Evolutionary conservation across 768 basidiomycete genomes (phyloP).

Genomic region (Sarcomyxa edulis): DNA sequence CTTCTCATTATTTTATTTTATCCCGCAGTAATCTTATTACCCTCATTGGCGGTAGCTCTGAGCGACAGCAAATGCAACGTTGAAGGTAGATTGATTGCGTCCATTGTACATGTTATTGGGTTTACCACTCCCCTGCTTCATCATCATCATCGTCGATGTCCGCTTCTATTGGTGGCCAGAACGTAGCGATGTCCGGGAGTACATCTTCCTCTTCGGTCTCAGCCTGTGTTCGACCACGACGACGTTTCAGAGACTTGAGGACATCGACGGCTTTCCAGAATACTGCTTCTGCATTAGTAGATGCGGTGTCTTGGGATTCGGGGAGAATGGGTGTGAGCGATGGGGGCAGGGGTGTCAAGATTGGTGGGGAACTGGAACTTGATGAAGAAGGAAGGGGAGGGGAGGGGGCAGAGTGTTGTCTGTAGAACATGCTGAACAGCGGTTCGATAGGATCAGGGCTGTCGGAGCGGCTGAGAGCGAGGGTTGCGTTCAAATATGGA

Average conservation of each 20-base stretch:
- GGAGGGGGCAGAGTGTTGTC: constrained; percentile 29
- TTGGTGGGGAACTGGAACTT: constrained; percentile 19
- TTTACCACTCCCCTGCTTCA: constrained; percentile 10
- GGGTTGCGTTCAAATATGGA: constrained; percentile 53
- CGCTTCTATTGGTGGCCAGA: constrained; percentile 35
- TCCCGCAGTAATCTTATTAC: too few relatives aligned
- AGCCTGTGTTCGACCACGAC: background rate
- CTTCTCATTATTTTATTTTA: too few relatives aligned
- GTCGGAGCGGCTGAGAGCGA: constrained; percentile 25
- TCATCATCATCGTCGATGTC: constrained; percentile 25
- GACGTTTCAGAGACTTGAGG: constrained; percentile 14
- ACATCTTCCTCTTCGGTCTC: background rate
- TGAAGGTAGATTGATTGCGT: too few relatives aligned
- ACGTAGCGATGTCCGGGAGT: constrained; percentile 11
- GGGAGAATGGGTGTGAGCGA: constrained; percentile 31
- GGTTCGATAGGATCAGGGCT: constrained; percentile 21
- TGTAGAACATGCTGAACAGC: constrained; percentile 53
- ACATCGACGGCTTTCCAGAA: constrained; percentile 42
- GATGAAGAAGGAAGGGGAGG: constrained; percentile 14
- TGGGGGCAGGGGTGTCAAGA: constrained; percentile 10
- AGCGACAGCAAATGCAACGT: too few relatives aligned
- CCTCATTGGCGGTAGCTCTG: too few relatives aligned
- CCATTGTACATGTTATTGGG: too few relatives aligned
- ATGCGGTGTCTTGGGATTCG: constrained; percentile 52
- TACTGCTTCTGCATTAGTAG: constrained; percentile 48